phyloP scores from a whole-genome alignment of 768 basidiomycete species.

The Mycena crocata region DNA sequence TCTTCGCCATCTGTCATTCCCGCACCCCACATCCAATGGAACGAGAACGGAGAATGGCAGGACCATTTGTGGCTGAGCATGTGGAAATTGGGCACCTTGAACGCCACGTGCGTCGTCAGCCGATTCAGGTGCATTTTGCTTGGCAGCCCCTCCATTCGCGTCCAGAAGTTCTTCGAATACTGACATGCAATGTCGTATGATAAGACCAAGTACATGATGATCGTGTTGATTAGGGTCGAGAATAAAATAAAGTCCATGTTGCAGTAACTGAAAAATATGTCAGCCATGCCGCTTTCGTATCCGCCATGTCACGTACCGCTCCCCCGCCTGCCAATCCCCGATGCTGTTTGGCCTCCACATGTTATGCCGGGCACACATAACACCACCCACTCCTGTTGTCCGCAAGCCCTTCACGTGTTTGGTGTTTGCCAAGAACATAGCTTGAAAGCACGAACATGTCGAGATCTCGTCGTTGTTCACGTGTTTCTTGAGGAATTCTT shows the following conservation, averaged over 20 bases:
- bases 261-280: neutral
- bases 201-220: constrained; percentile 12
- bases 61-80: constrained; percentile 26
- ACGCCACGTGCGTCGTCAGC: neutral
- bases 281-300: no score
- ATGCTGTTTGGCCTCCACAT: no score
- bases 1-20: constrained; percentile 26
- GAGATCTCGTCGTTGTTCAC: constrained; percentile 21
- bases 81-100: constrained; percentile 41
- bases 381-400: constrained; percentile 21
- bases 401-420: constrained; percentile 26
- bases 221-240: neutral
- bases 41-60: constrained; percentile 30
- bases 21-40: constrained; percentile 21
- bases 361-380: constrained; percentile 28
- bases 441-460: constrained; percentile 22
- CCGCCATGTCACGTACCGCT: constrained; percentile 21
- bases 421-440: constrained; percentile 4
- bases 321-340: constrained; percentile 35
- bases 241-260: constrained; percentile 21
- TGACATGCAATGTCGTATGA: constrained; percentile 41
- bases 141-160: constrained; percentile 11
- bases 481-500: neutral
- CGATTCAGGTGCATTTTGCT: neutral
- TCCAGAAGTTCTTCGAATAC: constrained; percentile 29